Conservation (phyloP, 208 protist genomes). For the Acanthamoeba triangularis region DNA sequence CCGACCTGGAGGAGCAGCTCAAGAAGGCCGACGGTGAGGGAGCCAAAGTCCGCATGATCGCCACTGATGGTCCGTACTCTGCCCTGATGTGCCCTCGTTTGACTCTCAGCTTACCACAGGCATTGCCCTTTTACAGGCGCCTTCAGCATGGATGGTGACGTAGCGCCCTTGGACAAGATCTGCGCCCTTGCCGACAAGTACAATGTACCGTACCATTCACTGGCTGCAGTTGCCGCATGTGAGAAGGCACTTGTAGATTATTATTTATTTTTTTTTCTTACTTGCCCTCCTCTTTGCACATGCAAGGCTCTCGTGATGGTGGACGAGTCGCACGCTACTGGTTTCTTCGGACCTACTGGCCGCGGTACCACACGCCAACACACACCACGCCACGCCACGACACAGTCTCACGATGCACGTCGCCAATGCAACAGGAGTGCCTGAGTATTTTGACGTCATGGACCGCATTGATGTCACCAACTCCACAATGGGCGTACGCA, state of each 20-base stretch:
- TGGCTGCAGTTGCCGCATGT: no score
- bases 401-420: neutral
- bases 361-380: slow-evolving; percentile 52
- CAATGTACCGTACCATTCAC: neutral
- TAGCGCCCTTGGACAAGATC: slow-evolving; percentile 94
- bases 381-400: neutral
- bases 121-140: neutral
- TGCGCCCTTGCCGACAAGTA: slow-evolving; percentile 92
- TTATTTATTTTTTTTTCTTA: no score
- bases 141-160: slow-evolving; percentile 93
- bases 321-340: slow-evolving; percentile 94
- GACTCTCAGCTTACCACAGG: neutral
- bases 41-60: slow-evolving; percentile 91
- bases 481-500: slow-evolving; percentile 90
- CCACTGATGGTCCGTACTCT: slow-evolving; percentile 92
- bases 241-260: no score
- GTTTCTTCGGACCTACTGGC: slow-evolving; percentile 92
- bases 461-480: slow-evolving; percentile 92
- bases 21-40: slow-evolving; percentile 84
- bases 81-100: neutral
- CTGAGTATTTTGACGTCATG: slow-evolving; percentile 88
- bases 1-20: slow-evolving; percentile 91
- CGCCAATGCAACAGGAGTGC: neutral
- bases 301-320: slow-evolving; percentile 89
- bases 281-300: neutral